phyloP scores from a whole-genome alignment of 371 early-diverging fungal genomes.

The Fennellomyces sp. region DNA sequence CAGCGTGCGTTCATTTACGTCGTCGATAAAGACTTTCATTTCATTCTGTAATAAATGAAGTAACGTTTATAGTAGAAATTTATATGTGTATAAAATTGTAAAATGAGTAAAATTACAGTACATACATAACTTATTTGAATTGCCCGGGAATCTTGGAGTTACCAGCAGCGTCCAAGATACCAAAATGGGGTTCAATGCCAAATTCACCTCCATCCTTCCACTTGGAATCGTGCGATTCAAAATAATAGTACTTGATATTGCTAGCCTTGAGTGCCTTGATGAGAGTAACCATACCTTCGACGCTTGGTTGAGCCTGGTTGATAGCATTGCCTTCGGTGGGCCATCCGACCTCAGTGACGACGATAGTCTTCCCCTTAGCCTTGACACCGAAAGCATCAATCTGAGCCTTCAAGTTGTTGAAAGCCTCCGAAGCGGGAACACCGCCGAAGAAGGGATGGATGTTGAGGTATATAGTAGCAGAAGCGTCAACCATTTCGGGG shows the following conservation, averaged over 20 bases:
- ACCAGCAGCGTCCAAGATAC: slow-evolving; percentile 31
- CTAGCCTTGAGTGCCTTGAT: slow-evolving; percentile 32
- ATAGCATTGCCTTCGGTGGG: slow-evolving; percentile 56
- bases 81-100: too few species aligned
- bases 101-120: too few species aligned
- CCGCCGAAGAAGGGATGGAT: slow-evolving; percentile 62
- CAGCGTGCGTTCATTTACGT: too few species aligned
- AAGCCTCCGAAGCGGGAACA: slow-evolving; percentile 30
- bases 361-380: slow-evolving; percentile 47
- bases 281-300: slow-evolving; percentile 43
- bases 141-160: slow-evolving; percentile 24
- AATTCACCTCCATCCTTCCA: slow-evolving; percentile 57
- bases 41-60: too few species aligned
- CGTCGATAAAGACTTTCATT: too few species aligned
- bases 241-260: slow-evolving; percentile 59
- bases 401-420: slow-evolving; percentile 31
- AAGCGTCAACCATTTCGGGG: slow-evolving; percentile 36
- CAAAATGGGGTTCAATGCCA: slow-evolving; percentile 64
- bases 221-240: slow-evolving; percentile 61
- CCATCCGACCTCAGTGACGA: slow-evolving; percentile 71
- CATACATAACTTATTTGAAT: slow-evolving; percentile 14
- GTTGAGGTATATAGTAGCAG: slow-evolving; percentile 54
- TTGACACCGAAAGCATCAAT: slow-evolving; percentile 41
- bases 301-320: slow-evolving; percentile 50
- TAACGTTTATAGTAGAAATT: too few species aligned